Conservation (phyloP, 768 basidiomycete species). For the Suillus subluteus region DNA sequence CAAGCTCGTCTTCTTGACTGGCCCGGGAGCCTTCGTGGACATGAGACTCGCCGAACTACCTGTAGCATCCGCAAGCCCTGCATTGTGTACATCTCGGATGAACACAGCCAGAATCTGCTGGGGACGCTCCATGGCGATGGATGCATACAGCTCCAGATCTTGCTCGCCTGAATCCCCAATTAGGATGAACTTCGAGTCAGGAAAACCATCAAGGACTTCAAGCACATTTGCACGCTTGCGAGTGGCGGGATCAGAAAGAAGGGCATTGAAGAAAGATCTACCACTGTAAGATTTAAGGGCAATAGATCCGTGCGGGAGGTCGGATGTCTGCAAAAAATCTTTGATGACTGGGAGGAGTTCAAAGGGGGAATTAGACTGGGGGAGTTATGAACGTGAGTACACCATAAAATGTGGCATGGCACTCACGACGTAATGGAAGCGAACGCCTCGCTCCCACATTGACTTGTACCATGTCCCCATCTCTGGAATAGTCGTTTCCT, state of each 20-base stretch:
- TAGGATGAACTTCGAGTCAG: slow-evolving; percentile 75
- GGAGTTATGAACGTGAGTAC: slow-evolving; percentile 11
- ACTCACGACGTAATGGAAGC: slow-evolving; percentile 90
- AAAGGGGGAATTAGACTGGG: slow-evolving; percentile 85
- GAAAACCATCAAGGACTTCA: slow-evolving; percentile 79
- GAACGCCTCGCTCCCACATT: slow-evolving; percentile 72
- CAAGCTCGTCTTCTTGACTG: slow-evolving; percentile 12
- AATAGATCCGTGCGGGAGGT: slow-evolving; percentile 75
- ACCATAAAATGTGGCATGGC: background rate
- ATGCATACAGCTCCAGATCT: slow-evolving; percentile 88
- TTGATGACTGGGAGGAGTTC: slow-evolving; percentile 80
- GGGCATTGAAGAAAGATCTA: slow-evolving; percentile 78
- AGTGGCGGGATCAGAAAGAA: slow-evolving; percentile 79
- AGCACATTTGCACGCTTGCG: slow-evolving; percentile 82
- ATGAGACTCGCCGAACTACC: slow-evolving; percentile 37
- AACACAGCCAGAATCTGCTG: slow-evolving; percentile 78
- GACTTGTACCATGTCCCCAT: slow-evolving; percentile 79
- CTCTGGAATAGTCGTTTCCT: slow-evolving; percentile 78
- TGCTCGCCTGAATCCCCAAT: slow-evolving; percentile 95
- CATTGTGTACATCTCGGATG: slow-evolving; percentile 71
- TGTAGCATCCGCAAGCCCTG: slow-evolving; percentile 62
- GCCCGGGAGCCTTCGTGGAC: slow-evolving; percentile 11
- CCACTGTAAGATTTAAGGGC: slow-evolving; percentile 86
- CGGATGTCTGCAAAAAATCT: slow-evolving; percentile 72
- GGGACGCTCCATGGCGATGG: slow-evolving; percentile 70